Percentiles rank a stretch among this genome's conserved stretches.
Conservation (phyloP, 1,284 basidiomycete species). For the Ceratobasidium sp. region DNA sequence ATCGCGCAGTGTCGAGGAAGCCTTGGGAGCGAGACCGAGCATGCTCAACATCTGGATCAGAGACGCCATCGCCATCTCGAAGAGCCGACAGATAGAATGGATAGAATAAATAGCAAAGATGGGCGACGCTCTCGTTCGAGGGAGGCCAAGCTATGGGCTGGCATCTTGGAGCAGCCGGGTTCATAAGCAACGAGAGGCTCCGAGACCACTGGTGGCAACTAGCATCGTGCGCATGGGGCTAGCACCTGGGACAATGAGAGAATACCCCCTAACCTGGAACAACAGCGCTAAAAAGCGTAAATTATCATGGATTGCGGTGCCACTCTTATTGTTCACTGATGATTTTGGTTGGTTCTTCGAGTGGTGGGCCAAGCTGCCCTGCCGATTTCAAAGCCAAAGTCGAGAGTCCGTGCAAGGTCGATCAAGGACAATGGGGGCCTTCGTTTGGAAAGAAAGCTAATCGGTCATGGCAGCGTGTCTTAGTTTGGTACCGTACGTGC, state of each 20-base stretch:
- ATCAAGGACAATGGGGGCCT: slow-evolving; percentile 24
- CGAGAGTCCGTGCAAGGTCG: slow-evolving; percentile 1
- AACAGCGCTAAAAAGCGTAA: not conserved
- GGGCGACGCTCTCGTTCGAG: not conserved
- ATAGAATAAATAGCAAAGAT: not conserved
- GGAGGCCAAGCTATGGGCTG: not conserved
- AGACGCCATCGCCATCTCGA: slow-evolving; percentile 12
- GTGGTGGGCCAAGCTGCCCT: not conserved
- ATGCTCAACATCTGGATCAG: slow-evolving; percentile 16
- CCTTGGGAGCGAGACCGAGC: slow-evolving; percentile 15
- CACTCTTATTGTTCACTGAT: slow-evolving; percentile 22
- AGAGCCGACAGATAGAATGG: slow-evolving; percentile 1
- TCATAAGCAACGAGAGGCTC: not conserved
- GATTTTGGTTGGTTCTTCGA: not conserved
- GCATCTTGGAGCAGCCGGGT: not conserved
- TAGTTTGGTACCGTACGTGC: not conserved
- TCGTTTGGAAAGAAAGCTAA: not conserved
- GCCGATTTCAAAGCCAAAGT: slow-evolving; percentile 12
- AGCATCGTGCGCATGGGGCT: not conserved
- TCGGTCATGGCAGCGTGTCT: not conserved
- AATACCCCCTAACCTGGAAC: not conserved
- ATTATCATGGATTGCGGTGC: not conserved
- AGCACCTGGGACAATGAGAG: slow-evolving; percentile 32
- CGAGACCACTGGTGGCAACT: not conserved
- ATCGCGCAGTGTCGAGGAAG: not conserved